Base-by-base conservation (phyloP, 2,329 filamentous ascomycete genomes). In the Ceratocystis ficicola region DNA sequence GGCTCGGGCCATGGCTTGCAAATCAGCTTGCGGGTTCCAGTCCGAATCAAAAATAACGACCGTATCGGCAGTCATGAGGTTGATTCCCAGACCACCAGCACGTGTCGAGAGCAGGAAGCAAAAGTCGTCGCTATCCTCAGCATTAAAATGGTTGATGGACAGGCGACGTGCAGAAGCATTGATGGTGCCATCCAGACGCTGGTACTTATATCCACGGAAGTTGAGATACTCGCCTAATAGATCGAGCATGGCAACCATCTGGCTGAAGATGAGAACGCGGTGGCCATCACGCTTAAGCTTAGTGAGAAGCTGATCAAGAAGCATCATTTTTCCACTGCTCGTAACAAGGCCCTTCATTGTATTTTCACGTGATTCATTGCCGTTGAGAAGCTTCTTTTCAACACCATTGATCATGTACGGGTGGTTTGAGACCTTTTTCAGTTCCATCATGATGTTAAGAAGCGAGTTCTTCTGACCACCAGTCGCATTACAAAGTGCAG, bases 301-400 rank as follows among this genome's bases (percentile, higher is more conserved):
- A 5, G 88, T 88, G 10, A 99, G 81, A n/a, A 99, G 85, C 73
- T 92, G 90, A 71, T 99, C 94, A 6, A 99, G 83, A 62, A 99
- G 81, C 91, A 97, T 97, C 94, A 99, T 96, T 78, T 99, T 99
- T 71, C 95, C 95, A 76, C 94, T 99, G 73, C 91, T 96, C 3
- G 92, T 93, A 72, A 99, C 95, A 68, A 99, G 82, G 22, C 89
- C 89, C 73, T 95, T 94, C 71, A 99, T 83, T 69, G 91, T 85
- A 73, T 97, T 94, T 72, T 97, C 93, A 36, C 92, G 88, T 22
- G 89, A 86, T 64, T 83, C 83, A 71, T 87, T 91, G 15, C 89
- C 90, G 68, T 84, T 86, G 63, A 97, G 77, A 12, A 97, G 89
- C 70, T 88, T 89, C 67, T 95, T 89, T 73, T 99, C 94, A 1